Evolutionary conservation across 768 basidiomycete genomes (phyloP).

Genomic region (Amanita jacksonii): DNA sequence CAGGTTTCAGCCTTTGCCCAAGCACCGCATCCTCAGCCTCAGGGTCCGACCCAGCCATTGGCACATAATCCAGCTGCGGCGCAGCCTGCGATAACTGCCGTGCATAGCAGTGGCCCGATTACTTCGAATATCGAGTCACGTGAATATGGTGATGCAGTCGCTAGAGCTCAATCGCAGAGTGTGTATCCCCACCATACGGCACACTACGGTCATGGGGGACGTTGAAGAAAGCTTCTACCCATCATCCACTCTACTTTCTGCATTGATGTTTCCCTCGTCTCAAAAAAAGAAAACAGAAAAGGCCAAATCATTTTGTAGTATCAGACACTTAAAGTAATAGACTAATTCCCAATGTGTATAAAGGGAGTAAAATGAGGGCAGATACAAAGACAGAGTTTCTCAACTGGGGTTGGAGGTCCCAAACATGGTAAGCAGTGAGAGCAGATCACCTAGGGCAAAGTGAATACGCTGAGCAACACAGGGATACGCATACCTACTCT

Average conservation of each 20-base stretch:
- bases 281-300: no score
- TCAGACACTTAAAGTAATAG: not conserved
- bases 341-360: conserved; percentile 5
- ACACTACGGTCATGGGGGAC: conserved; percentile 17
- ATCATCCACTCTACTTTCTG: not conserved
- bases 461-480: not conserved
- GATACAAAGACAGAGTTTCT: not conserved
- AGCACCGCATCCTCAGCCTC: conserved; percentile 12
- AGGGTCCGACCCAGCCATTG: conserved; percentile 11
- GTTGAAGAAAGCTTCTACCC: conserved; percentile 7
- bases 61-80: conserved; percentile 3
- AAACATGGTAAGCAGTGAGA: conserved; percentile 46
- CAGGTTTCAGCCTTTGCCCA: conserved; percentile 6
- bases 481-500: conserved; percentile 26
- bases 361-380: not conserved
- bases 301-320: not conserved
- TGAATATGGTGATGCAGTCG: conserved; percentile 1
- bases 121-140: conserved; percentile 6
- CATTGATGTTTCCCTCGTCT: no score
- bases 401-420: conserved; percentile 18
- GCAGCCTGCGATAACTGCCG: conserved; percentile 3
- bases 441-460: conserved; percentile 37
- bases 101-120: conserved; percentile 5
- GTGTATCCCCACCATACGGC: conserved; percentile 19
- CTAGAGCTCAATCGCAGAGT: conserved; percentile 7